These are phyloP conservation scores for Nemania bipapillata DNA, from an alignment of 2,329 filamentous ascomycete species.

Conservation along the genomic window DNA sequence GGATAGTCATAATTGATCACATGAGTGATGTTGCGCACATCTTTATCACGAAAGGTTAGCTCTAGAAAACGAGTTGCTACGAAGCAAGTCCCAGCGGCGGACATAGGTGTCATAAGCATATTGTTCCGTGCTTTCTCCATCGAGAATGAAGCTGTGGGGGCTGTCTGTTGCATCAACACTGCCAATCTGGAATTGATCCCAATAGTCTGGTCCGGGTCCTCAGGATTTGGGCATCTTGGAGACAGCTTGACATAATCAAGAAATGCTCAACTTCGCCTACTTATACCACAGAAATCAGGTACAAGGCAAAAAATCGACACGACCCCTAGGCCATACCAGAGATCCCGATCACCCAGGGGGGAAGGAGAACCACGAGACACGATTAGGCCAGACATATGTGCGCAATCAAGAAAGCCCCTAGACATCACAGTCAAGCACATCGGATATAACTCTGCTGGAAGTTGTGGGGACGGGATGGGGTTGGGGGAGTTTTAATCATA, in stretches of 20 bases:
- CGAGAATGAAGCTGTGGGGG: conserved; percentile 61
- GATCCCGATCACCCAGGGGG: conserved; percentile 86
- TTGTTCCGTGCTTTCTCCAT: conserved; percentile 65
- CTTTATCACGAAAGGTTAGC: conserved; percentile 84
- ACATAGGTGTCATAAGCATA: conserved; percentile 62
- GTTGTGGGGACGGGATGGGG: conserved; percentile 61
- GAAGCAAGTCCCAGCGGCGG: conserved; percentile 72
- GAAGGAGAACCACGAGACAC: conserved; percentile 81
- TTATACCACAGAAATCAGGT: conserved; percentile 73
- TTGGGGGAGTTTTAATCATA: conserved; percentile 78
- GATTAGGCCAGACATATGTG: conserved; percentile 90
- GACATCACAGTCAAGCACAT: conserved; percentile 92
- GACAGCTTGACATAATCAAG: conserved; percentile 80
- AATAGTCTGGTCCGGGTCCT: conserved; percentile 65
- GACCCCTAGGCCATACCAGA: conserved; percentile 75
- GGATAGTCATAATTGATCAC: conserved; percentile 99
- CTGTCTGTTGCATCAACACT: conserved; percentile 69
- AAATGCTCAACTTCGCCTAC: conserved; percentile 77
- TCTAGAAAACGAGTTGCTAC: conserved; percentile 66
- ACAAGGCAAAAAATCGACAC: conserved; percentile 81
- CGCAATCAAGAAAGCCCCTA: conserved; percentile 87
- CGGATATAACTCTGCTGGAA: conserved; percentile 68
- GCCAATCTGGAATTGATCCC: conserved; percentile 64
- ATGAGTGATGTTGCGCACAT: conserved; percentile 99
- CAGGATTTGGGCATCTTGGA: conserved; percentile 66